A percentile compares a stretch with the other conserved stretches of the same genome.
Evolutionary conservation across 768 basidiomycete species (phyloP).

Genomic region (Lactifluus pinguis): DNA sequence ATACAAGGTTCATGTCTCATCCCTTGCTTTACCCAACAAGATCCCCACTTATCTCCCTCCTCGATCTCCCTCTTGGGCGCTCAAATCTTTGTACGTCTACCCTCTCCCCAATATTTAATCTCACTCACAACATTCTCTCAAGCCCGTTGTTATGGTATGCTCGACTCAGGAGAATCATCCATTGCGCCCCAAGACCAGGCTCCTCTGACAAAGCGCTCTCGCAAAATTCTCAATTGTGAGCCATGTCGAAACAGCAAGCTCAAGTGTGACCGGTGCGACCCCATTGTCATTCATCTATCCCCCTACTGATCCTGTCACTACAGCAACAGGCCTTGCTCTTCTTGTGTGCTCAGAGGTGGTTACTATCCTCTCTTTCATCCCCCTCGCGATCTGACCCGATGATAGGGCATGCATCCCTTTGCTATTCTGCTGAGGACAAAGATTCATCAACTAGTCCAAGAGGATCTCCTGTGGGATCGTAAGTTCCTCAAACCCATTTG

Average conservation of each 20-base stretch:
- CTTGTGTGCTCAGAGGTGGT: constrained; percentile 18
- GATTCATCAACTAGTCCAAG: constrained; percentile 14
- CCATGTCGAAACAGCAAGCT: constrained; percentile 20
- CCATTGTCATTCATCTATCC: neutral
- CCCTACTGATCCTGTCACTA: neutral
- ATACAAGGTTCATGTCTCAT: constrained; percentile 17
- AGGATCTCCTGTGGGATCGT: constrained; percentile 12
- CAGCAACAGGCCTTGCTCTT: constrained; percentile 19
- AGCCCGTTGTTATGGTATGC: constrained; percentile 18
- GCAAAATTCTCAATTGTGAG: constrained; percentile 19
- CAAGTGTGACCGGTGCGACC: constrained; percentile 18
- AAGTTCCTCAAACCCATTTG: neutral
- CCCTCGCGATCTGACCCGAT: neutral
- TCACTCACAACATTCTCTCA: constrained; percentile 8
- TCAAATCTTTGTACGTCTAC: constrained; percentile 10
- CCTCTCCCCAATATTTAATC: constrained; percentile 13
- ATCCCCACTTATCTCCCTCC: constrained; percentile 17
- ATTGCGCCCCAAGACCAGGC: constrained; percentile 14
- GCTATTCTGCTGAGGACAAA: constrained; percentile 17
- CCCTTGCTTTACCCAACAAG: constrained; percentile 15
- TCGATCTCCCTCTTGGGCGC: constrained; percentile 17
- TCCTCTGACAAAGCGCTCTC: constrained; percentile 16
- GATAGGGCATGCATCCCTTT: constrained; percentile 17
- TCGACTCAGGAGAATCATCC: constrained; percentile 18
- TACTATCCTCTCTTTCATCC: neutral